A percentile compares a stretch with the other conserved stretches of the same genome.
phyloP scores from a whole-genome alignment of 148 eudicot genomes.

The Chenopodium berlandieri region DNA sequence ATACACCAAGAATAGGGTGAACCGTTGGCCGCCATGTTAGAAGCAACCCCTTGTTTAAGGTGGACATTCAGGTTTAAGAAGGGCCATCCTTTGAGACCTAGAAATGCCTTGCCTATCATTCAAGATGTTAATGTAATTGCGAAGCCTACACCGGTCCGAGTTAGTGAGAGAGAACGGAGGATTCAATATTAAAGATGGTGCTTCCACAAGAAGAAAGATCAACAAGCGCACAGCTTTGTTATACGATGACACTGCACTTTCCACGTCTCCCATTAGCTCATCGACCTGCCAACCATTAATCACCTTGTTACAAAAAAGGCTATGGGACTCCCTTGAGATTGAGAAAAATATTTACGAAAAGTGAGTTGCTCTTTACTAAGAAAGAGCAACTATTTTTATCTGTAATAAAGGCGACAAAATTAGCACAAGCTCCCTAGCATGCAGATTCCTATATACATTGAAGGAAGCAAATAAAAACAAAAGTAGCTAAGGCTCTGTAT shows the following conservation, averaged over 20 bases:
- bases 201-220: constrained; percentile 71
- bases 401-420: too few species aligned
- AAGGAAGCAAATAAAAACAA: too few species aligned
- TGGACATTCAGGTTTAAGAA: constrained; percentile 52
- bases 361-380: too few species aligned
- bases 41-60: constrained; percentile 26
- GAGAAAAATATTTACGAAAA: too few species aligned
- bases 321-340: not conserved
- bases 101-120: constrained; percentile 76
- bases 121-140: constrained; percentile 62
- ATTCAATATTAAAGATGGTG: constrained; percentile 73
- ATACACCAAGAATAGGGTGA: constrained; percentile 39
- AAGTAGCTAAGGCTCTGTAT: too few species aligned
- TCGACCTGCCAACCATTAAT: constrained; percentile 60
- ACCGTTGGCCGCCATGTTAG: constrained; percentile 23
- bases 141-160: constrained; percentile 73
- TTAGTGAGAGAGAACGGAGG: constrained; percentile 86
- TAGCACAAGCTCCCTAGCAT: too few species aligned
- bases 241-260: constrained; percentile 53
- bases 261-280: constrained; percentile 70
- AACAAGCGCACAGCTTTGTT: constrained; percentile 71
- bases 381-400: too few species aligned
- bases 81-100: constrained; percentile 64
- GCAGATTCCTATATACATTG: too few species aligned
- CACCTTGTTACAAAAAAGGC: not conserved